phyloP scores from a whole-genome alignment of 768 basidiomycete genomes.

The Suillus alpinus region DNA sequence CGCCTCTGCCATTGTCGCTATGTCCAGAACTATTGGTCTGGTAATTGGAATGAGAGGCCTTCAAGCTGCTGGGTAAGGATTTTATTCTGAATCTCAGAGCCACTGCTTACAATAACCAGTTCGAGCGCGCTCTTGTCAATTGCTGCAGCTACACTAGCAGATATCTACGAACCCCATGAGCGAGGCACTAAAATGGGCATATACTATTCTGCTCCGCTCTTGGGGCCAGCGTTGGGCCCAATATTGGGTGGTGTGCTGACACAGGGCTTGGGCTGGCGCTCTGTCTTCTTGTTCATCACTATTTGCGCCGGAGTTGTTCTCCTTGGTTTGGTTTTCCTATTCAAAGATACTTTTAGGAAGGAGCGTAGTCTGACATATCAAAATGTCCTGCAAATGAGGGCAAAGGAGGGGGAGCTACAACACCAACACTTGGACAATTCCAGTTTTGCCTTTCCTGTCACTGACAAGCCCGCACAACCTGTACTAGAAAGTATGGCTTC shows the following conservation, averaged over 20 bases:
- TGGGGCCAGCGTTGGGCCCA: conserved; percentile 37
- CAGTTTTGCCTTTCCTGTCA: conserved; percentile 1
- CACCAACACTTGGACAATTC: conserved; percentile 17
- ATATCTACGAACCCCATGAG: conserved; percentile 67
- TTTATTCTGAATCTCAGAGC: background rate
- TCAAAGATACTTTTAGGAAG: conserved; percentile 75
- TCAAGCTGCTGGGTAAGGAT: conserved; percentile 57
- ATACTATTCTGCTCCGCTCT: conserved; percentile 71
- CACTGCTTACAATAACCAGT: conserved; percentile 24
- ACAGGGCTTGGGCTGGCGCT: conserved; percentile 67
- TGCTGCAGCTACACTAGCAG: conserved; percentile 71
- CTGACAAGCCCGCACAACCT: background rate
- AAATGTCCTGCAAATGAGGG: conserved; percentile 47
- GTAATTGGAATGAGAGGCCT: conserved; percentile 67
- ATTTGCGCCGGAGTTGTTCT: conserved; percentile 54
- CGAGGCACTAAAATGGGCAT: conserved; percentile 75
- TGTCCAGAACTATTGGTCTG: conserved; percentile 50
- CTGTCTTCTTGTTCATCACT: conserved; percentile 77
- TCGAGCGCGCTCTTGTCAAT: conserved; percentile 63
- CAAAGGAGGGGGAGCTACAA: conserved; percentile 21
- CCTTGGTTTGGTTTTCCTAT: conserved; percentile 55
- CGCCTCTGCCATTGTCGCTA: conserved; percentile 57
- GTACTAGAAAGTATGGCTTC: background rate
- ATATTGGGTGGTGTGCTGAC: conserved; percentile 60
- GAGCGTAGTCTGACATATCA: conserved; percentile 80